phyloP scores from a whole-genome alignment of 2,329 filamentous ascomycete genomes.

The Tolypocladium capitatum region DNA sequence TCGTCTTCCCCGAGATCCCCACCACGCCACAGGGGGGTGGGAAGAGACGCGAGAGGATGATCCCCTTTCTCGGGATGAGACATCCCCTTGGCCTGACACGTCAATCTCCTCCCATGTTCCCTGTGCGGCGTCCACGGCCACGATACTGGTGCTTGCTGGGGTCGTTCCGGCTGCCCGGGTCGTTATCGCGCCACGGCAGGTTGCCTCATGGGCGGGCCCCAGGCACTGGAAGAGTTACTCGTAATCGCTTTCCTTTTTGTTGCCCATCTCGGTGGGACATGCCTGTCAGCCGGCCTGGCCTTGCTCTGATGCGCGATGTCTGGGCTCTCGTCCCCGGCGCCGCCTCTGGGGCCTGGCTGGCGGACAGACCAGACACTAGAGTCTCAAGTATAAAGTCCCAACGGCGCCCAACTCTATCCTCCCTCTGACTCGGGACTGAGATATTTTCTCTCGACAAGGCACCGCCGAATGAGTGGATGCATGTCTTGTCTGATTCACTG shows the following conservation, averaged over 20 bases:
- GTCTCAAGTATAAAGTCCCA: slow-evolving; percentile 5
- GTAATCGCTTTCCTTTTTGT: not conserved
- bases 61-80: slow-evolving; percentile 13
- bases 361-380: not conserved
- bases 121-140: not conserved
- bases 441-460: not conserved
- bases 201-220: not conserved
- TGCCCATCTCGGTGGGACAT: not conserved
- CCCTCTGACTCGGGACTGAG: not conserved
- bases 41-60: slow-evolving; percentile 4
- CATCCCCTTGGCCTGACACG: slow-evolving; percentile 12
- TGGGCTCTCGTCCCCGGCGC: not conserved
- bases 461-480: slow-evolving; percentile 3
- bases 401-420: not conserved
- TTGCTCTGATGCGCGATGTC: not conserved
- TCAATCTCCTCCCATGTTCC: slow-evolving; percentile 10
- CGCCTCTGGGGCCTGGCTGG: not conserved
- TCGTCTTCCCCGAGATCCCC: not conserved
- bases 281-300: not conserved
- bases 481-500: slow-evolving; percentile 2
- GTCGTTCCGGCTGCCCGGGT: not conserved
- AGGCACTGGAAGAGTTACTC: not conserved
- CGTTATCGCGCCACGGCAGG: not conserved
- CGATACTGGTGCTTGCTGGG: not conserved
- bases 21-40: slow-evolving; percentile 4